Conservation (phyloP, 2,329 filamentous ascomycete genomes). For the Calonectria pseudoturangicola region DNA sequence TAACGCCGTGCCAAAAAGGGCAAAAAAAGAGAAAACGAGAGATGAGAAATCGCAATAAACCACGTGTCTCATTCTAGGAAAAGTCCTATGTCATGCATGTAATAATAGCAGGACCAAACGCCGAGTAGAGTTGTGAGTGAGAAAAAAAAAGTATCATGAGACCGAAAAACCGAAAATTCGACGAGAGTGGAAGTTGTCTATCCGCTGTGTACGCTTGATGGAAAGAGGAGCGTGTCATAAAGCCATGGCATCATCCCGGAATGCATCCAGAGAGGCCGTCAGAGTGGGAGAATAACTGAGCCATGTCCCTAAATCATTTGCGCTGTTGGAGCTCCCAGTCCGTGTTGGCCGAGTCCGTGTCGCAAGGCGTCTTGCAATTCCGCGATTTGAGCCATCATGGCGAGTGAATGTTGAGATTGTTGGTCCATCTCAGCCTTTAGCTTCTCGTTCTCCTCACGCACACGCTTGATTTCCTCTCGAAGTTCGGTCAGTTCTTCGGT, state of each 20-base stretch:
- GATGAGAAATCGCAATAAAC: constrained; percentile 22
- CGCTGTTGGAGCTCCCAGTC: constrained; percentile 62
- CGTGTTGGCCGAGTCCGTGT: constrained; percentile 58
- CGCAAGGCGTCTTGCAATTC: constrained; percentile 67
- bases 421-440: constrained; percentile 70
- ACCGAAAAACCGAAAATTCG: constrained; percentile 11
- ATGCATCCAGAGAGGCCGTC: constrained; percentile 15
- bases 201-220: constrained; percentile 28
- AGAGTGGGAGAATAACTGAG: constrained; percentile 23
- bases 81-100: constrained; percentile 38
- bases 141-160: constrained; percentile 23
- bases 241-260: constrained; percentile 24
- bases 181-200: constrained; percentile 34
- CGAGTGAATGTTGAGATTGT: constrained; percentile 67
- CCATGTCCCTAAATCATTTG: constrained; percentile 60
- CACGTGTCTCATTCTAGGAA: constrained; percentile 39
- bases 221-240: constrained; percentile 29
- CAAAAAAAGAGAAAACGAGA: constrained; percentile 21
- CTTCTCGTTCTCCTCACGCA: constrained; percentile 79
- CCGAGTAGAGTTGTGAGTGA: constrained; percentile 43
- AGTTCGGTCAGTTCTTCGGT: constrained; percentile 72
- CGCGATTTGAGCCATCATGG: constrained; percentile 70
- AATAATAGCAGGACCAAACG: constrained; percentile 44
- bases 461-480: constrained; percentile 79
- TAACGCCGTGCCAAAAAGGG: constrained; percentile 51